Evolutionary conservation across 805 yeast species (phyloP).

Genomic region (Kurtzmaniella fragi): DNA sequence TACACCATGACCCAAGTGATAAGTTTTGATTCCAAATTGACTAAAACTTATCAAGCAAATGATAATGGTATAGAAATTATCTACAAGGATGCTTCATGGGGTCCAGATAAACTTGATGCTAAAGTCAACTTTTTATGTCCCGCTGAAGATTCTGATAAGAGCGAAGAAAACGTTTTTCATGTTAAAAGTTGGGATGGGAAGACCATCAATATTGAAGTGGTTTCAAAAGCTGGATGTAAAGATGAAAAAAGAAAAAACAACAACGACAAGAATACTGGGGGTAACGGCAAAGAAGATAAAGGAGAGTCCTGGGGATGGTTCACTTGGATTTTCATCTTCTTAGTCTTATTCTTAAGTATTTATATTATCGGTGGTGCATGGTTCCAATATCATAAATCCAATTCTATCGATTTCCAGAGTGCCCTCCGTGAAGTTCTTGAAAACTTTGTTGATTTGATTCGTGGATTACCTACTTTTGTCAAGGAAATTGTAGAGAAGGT

Average conservation of each 20-base stretch:
- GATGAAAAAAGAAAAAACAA: constrained; percentile 13
- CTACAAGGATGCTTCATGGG: constrained; percentile 66
- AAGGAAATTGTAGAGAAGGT: constrained; percentile 65
- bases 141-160: constrained; percentile 14
- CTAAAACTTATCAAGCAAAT: constrained; percentile 23
- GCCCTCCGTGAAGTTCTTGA: constrained; percentile 71
- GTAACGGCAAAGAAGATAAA: constrained; percentile 11
- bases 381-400: constrained; percentile 69
- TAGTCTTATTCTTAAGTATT: constrained; percentile 63
- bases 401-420: constrained; percentile 66
- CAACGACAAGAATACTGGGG: constrained; percentile 4
- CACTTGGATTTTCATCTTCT: constrained; percentile 72
- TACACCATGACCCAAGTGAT: constrained; percentile 56
- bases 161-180: constrained; percentile 16
- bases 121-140: constrained; percentile 46
- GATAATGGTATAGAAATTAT: constrained; percentile 29
- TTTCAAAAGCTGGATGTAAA: constrained; percentile 38
- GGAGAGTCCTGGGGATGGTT: constrained; percentile 74
- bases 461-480: constrained; percentile 59
- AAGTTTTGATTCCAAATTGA: constrained; percentile 45
- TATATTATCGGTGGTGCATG: constrained; percentile 73
- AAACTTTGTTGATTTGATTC: constrained; percentile 51
- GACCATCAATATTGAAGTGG: constrained; percentile 21
- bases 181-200: constrained; percentile 35
- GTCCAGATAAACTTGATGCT: constrained; percentile 48